These are phyloP conservation scores for Setomelanomma holmii DNA, from an alignment of 2,329 filamentous ascomycete genomes.

Conservation along the genomic window DNA sequence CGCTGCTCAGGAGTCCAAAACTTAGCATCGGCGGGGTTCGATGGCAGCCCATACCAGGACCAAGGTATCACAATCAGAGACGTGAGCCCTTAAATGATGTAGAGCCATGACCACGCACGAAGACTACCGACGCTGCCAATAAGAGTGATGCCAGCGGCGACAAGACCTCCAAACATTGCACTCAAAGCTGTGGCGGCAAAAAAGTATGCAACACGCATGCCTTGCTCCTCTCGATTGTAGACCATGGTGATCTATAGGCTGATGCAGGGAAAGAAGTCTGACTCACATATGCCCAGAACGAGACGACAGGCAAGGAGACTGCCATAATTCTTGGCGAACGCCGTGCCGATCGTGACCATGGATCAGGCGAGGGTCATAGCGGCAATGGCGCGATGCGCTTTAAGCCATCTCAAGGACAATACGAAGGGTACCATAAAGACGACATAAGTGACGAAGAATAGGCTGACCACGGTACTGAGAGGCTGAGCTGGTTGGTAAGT, in stretches of 20 bases:
- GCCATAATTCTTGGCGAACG: conserved; percentile 28
- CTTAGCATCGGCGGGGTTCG: too few relatives aligned
- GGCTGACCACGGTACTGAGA: conserved; percentile 55
- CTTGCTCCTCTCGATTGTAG: conserved; percentile 52
- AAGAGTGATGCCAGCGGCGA: conserved; percentile 51
- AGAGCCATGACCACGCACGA: conserved; percentile 51
- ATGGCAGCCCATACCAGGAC: too few relatives aligned
- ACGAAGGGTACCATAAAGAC: conserved; percentile 57
- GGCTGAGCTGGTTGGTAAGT: conserved; percentile 22
- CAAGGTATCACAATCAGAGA: conserved; percentile 59
- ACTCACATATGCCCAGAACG: conserved; percentile 31
- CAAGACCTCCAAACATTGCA: conserved; percentile 62
- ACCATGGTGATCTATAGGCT: conserved; percentile 27
- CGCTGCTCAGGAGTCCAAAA: too few relatives aligned
- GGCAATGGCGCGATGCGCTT: conserved; percentile 22
- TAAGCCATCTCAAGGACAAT: conserved; percentile 53
- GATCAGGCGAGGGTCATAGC: conserved; percentile 25
- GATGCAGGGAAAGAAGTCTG: conserved; percentile 29
- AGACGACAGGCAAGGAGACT: conserved; percentile 28
- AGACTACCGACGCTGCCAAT: conserved; percentile 14
- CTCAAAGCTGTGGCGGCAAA: conserved; percentile 59
- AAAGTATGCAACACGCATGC: conserved; percentile 59
- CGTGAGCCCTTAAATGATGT: conserved; percentile 65
- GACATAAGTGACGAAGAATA: conserved; percentile 62
- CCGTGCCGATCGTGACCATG: conserved; percentile 18